phyloP scores from a whole-genome alignment of 2,329 filamentous ascomycete genomes.

The Triangularia setosa region DNA sequence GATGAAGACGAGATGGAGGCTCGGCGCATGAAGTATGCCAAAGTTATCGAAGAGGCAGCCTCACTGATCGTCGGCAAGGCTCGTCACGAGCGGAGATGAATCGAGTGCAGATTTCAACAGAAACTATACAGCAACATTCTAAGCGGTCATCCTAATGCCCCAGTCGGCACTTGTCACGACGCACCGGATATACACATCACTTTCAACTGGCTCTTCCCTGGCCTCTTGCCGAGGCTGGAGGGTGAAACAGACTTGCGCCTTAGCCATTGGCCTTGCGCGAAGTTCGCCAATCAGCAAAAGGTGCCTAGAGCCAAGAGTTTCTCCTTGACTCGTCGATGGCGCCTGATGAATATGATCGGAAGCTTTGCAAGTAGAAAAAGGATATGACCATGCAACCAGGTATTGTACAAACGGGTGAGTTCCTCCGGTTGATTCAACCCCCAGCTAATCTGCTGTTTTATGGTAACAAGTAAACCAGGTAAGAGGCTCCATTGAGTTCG shows the following conservation, averaged over 20 bases:
- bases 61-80: background rate
- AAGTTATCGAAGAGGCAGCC: background rate
- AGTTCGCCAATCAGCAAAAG: too few species aligned
- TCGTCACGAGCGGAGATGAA: background rate
- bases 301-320: background rate
- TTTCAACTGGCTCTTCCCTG: background rate
- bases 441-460: too few species aligned
- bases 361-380: background rate
- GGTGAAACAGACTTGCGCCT: too few species aligned
- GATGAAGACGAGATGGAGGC: background rate
- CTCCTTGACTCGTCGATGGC: background rate
- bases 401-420: too few species aligned
- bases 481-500: too few species aligned
- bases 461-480: too few species aligned
- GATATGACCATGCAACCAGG: background rate
- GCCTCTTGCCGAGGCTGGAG: background rate
- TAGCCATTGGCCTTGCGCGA: too few species aligned
- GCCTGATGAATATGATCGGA: background rate
- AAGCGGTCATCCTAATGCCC: background rate
- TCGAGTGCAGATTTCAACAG: background rate
- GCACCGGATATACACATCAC: background rate
- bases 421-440: too few species aligned
- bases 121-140: background rate
- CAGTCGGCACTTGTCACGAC: background rate
- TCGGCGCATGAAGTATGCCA: background rate